Evolutionary conservation across 1,284 basidiomycete species (phyloP).

Genomic region (Leccinum ambiguum): DNA sequence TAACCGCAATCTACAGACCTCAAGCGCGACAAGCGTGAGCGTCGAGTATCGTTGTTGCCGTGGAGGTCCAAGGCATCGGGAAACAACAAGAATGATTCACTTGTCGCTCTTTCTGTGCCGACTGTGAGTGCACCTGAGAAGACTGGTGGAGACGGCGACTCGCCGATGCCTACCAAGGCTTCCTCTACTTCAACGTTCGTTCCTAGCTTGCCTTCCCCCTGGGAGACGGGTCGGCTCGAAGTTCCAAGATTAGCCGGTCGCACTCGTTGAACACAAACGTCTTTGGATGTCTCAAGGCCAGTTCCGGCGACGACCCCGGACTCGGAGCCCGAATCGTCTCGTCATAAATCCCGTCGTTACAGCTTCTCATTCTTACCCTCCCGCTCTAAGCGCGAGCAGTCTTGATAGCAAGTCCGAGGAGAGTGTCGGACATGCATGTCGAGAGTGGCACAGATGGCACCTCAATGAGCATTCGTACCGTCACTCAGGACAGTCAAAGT

Average conservation of each 20-base stretch:
- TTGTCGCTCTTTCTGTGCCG: background rate
- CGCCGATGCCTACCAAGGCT: slow-evolving; percentile 2
- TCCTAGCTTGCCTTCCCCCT: background rate
- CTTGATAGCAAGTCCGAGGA: slow-evolving; percentile 2
- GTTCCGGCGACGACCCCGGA: background rate
- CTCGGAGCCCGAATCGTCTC: background rate
- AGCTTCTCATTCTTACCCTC: slow-evolving; percentile 30
- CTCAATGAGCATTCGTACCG: slow-evolving; percentile 26
- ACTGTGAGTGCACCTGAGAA: slow-evolving; percentile 2
- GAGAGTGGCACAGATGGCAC: slow-evolving; percentile 24
- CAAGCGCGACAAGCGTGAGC: slow-evolving; percentile 24
- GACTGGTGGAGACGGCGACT: background rate
- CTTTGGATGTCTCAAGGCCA: background rate
- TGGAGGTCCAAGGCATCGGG: slow-evolving; percentile 22
- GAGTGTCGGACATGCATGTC: background rate
- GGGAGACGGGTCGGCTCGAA: background rate
- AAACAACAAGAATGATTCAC: slow-evolving; percentile 6
- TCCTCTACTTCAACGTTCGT: background rate
- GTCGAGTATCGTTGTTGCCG: slow-evolving; percentile 22
- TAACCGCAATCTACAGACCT: slow-evolving; percentile 18
- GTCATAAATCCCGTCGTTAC: slow-evolving; percentile 20
- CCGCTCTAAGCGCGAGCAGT: slow-evolving; percentile 17
- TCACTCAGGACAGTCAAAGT: slow-evolving; percentile 26
- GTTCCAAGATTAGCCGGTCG: background rate
- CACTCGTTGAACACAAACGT: slow-evolving; percentile 2